Evolutionary conservation across 805 yeast species (phyloP).

Genomic region (Yarrowia divulgata): DNA sequence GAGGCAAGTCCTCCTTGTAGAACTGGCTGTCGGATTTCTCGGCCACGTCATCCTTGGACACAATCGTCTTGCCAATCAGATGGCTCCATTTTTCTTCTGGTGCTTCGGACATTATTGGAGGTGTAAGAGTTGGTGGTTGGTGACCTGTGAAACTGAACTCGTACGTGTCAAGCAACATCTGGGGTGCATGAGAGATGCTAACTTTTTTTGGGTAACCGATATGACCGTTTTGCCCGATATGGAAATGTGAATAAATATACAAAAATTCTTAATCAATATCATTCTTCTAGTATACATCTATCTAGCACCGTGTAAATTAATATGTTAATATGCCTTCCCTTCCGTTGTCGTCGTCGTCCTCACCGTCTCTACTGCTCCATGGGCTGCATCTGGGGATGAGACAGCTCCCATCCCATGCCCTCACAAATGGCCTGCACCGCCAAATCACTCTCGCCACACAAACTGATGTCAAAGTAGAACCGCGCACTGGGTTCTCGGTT

Average conservation of each 20-base stretch:
- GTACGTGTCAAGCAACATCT: background rate
- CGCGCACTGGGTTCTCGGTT: slow-evolving; percentile 79
- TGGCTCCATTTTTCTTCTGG: slow-evolving; percentile 2
- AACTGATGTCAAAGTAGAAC: slow-evolving; percentile 76
- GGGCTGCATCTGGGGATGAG: slow-evolving; percentile 59
- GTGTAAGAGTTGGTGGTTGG: too few species aligned
- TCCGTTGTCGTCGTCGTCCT: background rate
- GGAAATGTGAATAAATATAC: background rate
- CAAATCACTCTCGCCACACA: slow-evolving; percentile 85
- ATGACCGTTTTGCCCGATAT: too few species aligned
- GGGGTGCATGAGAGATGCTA: slow-evolving; percentile 13
- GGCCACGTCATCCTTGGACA: slow-evolving; percentile 65
- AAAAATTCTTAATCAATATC: background rate
- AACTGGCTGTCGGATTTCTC: slow-evolving; percentile 53
- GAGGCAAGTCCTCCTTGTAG: slow-evolving; percentile 30
- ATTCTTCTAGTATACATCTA: slow-evolving; percentile 32
- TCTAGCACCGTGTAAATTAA: slow-evolving; percentile 1
- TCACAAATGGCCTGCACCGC: slow-evolving; percentile 70
- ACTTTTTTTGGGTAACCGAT: too few species aligned
- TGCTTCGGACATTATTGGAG: background rate
- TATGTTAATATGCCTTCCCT: background rate
- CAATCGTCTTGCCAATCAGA: slow-evolving; percentile 30
- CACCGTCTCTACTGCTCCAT: background rate
- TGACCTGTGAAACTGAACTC: too few species aligned
- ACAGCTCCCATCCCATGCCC: slow-evolving; percentile 65